Base-by-base conservation (phyloP, 805 yeast genomes). In the Starmerella lactis-condensi region DNA sequence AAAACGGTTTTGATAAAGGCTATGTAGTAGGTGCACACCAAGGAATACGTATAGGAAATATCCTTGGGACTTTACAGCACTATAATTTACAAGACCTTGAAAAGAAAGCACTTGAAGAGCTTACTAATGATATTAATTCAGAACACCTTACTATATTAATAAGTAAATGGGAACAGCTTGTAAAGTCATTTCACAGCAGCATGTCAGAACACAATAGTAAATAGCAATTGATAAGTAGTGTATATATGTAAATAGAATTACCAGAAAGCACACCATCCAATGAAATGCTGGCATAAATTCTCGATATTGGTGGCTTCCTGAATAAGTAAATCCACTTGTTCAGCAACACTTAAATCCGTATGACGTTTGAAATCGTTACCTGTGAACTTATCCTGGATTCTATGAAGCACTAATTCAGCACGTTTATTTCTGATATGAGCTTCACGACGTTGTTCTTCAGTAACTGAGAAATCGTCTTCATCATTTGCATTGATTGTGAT, bases 241-340 rank as follows among this genome's bases (percentile, higher is more conserved):
- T 31, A 23, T 25, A 12, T 13, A 19, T n/a, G 17, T 4, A 5
- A 3, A 5, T 5, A 6, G n/a, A 21, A 21, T 29, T 47, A 85
- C 96, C 98, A 89, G 67, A 85, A 89, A 1, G 96, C 78, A 57
- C 99, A 89, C 99, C 99, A 89, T 13, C 99, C 99, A 39, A 89
- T 76, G 50, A 78, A 89, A 54, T 85, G 98, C 54, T 82, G 95
- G 48, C 96, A 89, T 33, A 89, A 57, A 46, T 89, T 89, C 50
- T 89, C 96, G 19, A 85, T 91, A 29, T 92, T 75, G 0, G 96
- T 89, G 2, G 98, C 96, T 51, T 89, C 94, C 46, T 78, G 92
- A 31, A 89, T 89, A 50, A 89, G 60, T 50, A 74, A 75, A 45
- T 89, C 96, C 23, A 89, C 96, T 53, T 89, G 99, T 3, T 75